Evolutionary conservation across 345 rosid genomes (phyloP).

Genomic region (Turnera subulata): DNA sequence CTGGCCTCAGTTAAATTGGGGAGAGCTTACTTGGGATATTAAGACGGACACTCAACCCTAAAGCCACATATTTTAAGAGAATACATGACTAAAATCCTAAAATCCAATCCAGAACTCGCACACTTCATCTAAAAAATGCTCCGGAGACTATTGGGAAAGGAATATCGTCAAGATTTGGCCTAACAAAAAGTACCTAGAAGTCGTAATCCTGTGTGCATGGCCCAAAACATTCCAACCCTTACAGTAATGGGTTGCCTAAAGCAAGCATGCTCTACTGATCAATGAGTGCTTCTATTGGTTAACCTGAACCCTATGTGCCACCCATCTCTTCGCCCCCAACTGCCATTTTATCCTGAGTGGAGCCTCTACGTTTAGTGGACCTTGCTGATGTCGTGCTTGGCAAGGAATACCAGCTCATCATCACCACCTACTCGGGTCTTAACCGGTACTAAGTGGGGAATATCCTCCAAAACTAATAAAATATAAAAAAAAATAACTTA

Average conservation of each 20-base stretch:
- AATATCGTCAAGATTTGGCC: slow-evolving; percentile 38
- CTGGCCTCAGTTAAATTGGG: no score
- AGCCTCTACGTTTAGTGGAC: slow-evolving; percentile 29
- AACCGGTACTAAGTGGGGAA: slow-evolving; percentile 39
- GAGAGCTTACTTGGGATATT: no score
- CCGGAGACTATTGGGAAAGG: slow-evolving; percentile 29
- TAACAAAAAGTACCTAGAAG: slow-evolving; percentile 37
- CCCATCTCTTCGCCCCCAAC: slow-evolving; percentile 15
- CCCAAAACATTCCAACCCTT: slow-evolving; percentile 43
- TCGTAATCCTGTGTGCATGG: slow-evolving; percentile 42
- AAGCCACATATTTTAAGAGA: slow-evolving; percentile 23
- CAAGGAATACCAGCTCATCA: slow-evolving; percentile 36
- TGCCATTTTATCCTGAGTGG: slow-evolving; percentile 20
- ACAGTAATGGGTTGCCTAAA: slow-evolving; percentile 28
- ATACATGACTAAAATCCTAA: slow-evolving; percentile 21
- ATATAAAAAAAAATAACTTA: no score
- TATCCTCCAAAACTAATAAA: slow-evolving; percentile 28
- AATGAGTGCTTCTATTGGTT: slow-evolving; percentile 38
- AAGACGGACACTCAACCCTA: no score
- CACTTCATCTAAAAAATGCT: slow-evolving; percentile 25
- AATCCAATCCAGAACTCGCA: slow-evolving; percentile 25
- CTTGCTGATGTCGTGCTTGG: slow-evolving; percentile 35
- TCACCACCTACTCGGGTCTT: slow-evolving; percentile 42
- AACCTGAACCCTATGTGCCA: slow-evolving; percentile 36
- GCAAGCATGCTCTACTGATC: slow-evolving; percentile 44